phyloP scores from a whole-genome alignment of 2,329 filamentous ascomycete species.

The Colletotrichum filicis region DNA sequence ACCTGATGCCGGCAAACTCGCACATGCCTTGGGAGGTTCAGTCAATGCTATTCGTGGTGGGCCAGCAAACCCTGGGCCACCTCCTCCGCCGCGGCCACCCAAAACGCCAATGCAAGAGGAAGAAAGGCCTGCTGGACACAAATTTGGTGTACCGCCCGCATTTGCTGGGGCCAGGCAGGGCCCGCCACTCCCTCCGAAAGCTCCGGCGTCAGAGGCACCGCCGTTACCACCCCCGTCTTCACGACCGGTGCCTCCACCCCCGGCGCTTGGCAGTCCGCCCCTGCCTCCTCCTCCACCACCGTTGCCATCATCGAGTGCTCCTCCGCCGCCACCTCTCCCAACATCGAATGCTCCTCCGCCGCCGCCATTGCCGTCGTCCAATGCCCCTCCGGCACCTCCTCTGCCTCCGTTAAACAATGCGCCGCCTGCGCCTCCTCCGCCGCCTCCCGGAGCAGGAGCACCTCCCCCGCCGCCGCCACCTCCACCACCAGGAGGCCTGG shows the following conservation, averaged over 20 bases:
- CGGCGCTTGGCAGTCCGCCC: constrained; percentile 52
- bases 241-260: constrained; percentile 64
- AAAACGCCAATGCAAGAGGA: constrained; percentile 78
- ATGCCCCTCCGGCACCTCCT: constrained; percentile 51
- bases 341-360: constrained; percentile 42
- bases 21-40: constrained; percentile 60
- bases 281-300: constrained; percentile 51
- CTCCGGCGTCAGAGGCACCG: constrained; percentile 55
- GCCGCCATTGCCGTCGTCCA: constrained; percentile 48
- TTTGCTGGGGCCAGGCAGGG: constrained; percentile 76
- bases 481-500: constrained; percentile 48
- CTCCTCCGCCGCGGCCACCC: constrained; percentile 75
- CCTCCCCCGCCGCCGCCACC: constrained; percentile 49
- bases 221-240: constrained; percentile 63
- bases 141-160: constrained; percentile 82
- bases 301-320: constrained; percentile 39
- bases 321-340: constrained; percentile 42
- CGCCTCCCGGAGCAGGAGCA: constrained; percentile 50
- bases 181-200: constrained; percentile 66
- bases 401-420: constrained; percentile 47
- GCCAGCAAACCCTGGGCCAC: constrained; percentile 61
- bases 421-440: constrained; percentile 49
- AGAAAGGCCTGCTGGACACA: constrained; percentile 62
- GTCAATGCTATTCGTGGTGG: constrained; percentile 44
- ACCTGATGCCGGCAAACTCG: constrained; percentile 89